A percentile compares a stretch with the other conserved stretches of the same genome.
phyloP scores from a whole-genome alignment of 306 rosid species.

The Citrullus colocynthis region DNA sequence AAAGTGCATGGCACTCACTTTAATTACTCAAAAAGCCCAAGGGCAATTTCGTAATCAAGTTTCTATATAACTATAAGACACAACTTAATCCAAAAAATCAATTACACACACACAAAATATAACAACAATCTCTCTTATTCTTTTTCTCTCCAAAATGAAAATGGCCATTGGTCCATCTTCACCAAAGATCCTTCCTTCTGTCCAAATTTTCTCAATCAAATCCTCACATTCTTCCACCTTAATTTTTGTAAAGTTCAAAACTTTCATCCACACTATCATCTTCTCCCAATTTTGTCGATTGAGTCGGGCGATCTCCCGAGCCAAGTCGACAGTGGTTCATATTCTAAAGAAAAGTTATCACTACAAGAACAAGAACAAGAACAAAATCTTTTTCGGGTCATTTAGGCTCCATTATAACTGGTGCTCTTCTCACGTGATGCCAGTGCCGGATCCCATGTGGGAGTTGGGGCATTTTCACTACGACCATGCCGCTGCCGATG shows the following conservation, averaged over 20 bases:
- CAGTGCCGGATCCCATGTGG: constrained; percentile 33
- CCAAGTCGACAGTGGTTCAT: constrained; percentile 26
- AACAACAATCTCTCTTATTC: background rate
- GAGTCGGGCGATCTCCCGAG: constrained; percentile 37
- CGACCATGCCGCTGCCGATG: constrained; percentile 18
- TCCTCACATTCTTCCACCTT: constrained; percentile 17
- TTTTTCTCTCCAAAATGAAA: background rate
- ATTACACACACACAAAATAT: background rate
- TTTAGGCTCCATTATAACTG: constrained; percentile 85
- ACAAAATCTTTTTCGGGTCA: constrained; percentile 51
- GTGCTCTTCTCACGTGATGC: constrained; percentile 56
- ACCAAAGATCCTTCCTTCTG: constrained; percentile 21
- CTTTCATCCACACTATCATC: constrained; percentile 43
- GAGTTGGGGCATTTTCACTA: constrained; percentile 32
- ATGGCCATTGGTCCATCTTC: constrained; percentile 36
- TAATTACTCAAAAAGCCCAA: constrained; percentile 27
- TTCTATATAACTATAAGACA: constrained; percentile 8
- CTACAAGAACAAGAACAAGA: constrained; percentile 18
- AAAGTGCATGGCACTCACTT: constrained; percentile 14
- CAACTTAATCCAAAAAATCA: background rate
- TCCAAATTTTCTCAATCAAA: constrained; percentile 34
- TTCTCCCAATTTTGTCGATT: constrained; percentile 45
- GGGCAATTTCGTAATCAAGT: constrained; percentile 33
- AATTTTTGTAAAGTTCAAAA: constrained; percentile 42
- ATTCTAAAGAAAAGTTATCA: constrained; percentile 18